Conservation (phyloP, 2,329 filamentous ascomycete species). For the Colletotrichum sojae region DNA sequence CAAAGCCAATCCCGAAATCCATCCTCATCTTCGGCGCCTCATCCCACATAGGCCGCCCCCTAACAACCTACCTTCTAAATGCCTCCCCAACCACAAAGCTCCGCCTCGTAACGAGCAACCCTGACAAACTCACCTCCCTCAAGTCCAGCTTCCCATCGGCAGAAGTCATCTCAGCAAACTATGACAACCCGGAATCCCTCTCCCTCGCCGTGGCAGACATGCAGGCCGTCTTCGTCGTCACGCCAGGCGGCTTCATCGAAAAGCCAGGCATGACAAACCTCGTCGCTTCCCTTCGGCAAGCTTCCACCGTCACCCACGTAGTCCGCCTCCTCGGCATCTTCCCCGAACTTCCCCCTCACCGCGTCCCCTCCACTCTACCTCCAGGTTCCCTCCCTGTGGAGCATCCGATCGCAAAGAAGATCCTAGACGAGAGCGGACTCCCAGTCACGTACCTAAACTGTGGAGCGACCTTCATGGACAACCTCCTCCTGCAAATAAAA, state of each 20-base stretch:
- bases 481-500: constrained; percentile 5
- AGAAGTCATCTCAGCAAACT: constrained; percentile 8
- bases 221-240: constrained; percentile 22
- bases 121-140: background rate
- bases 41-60: constrained; percentile 13
- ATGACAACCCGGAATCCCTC: background rate
- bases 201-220: background rate
- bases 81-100: background rate
- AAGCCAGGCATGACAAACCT: constrained; percentile 8
- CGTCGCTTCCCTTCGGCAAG: constrained; percentile 3
- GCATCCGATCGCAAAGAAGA: constrained; percentile 8
- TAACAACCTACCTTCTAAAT: background rate
- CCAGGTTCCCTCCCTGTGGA: constrained; percentile 5
- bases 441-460: constrained; percentile 17
- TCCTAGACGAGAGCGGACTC: constrained; percentile 19
- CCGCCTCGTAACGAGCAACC: constrained; percentile 20
- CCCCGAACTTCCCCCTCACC: constrained; percentile 7
- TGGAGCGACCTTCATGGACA: constrained; percentile 23
- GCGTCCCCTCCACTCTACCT: background rate
- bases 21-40: constrained; percentile 21
- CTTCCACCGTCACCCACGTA: constrained; percentile 2
- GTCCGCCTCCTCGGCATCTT: constrained; percentile 14
- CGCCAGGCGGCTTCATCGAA: background rate
- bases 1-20: constrained; percentile 1
- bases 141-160: background rate